phyloP scores from a whole-genome alignment of 306 rosid species.

The Cajanus cajan region DNA sequence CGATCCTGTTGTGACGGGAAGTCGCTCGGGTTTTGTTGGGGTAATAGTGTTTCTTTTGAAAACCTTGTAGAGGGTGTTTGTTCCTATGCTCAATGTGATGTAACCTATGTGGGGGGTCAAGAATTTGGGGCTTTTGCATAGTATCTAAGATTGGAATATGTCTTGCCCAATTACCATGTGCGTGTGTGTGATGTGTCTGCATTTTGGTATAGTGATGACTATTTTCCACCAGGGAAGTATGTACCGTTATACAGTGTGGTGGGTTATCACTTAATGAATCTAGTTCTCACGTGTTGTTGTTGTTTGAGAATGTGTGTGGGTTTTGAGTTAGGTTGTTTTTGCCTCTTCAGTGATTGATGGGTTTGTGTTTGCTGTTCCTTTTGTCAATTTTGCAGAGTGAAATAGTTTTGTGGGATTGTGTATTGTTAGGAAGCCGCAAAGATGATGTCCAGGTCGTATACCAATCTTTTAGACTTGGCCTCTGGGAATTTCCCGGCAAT shows the following conservation, averaged over 20 bases:
- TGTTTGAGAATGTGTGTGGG: conserved; percentile 12
- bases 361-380: background rate
- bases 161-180: conserved; percentile 6
- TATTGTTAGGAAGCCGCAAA: conserved; percentile 33
- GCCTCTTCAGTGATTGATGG: background rate
- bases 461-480: conserved; percentile 83
- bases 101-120: conserved; percentile 30
- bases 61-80: background rate
- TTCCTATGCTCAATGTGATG: conserved; percentile 33
- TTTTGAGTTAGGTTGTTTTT: conserved; percentile 25
- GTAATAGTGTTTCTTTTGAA: background rate
- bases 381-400: conserved; percentile 31
- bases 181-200: conserved; percentile 21
- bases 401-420: conserved; percentile 33
- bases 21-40: conserved; percentile 17
- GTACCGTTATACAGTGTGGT: conserved; percentile 10
- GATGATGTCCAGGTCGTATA: conserved; percentile 76
- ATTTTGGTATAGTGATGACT: conserved; percentile 28
- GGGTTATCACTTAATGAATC: conserved; percentile 23
- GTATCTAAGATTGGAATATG: conserved; percentile 38
- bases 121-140: conserved; percentile 48
- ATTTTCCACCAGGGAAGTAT: background rate
- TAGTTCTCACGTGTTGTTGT: background rate
- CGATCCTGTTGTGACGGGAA: conserved; percentile 31
- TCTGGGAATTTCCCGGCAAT: conserved; percentile 72